Conservation (phyloP, 139 green algal genomes). For the Asterochloris sp. region DNA sequence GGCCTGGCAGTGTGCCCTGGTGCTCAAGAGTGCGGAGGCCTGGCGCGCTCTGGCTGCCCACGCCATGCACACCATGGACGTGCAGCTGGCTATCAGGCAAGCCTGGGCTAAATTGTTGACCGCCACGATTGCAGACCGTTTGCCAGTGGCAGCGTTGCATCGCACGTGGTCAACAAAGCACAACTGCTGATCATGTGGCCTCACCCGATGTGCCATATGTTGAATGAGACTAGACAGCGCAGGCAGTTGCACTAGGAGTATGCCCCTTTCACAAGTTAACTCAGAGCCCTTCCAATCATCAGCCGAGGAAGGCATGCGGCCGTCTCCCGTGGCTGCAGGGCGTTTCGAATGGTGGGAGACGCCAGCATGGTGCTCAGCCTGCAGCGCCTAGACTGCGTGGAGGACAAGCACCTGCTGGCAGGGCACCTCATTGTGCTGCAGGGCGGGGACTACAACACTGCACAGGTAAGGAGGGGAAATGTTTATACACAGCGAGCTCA, state of each 20-base stretch:
- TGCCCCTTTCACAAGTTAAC: no score
- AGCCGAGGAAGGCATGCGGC: no score
- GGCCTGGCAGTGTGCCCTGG: slow-evolving; percentile 44
- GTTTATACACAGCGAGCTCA: no score
- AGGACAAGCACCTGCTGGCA: slow-evolving; percentile 72
- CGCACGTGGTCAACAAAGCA: no score
- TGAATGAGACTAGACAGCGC: no score
- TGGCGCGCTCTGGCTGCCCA: slow-evolving; percentile 51
- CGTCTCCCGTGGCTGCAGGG: slow-evolving; percentile 1
- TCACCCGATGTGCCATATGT: no score
- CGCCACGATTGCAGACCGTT: no score
- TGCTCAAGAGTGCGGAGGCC: slow-evolving; percentile 37
- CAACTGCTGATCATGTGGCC: no score
- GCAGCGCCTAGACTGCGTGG: slow-evolving; percentile 45
- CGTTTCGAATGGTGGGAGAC: slow-evolving; percentile 53
- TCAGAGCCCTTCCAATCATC: no score
- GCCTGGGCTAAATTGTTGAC: no score
- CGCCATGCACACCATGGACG: slow-evolving; percentile 47
- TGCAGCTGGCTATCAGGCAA: slow-evolving; percentile 48
- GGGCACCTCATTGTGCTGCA: slow-evolving; percentile 63
- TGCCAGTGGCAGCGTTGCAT: no score
- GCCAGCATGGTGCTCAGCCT: slow-evolving; percentile 63
- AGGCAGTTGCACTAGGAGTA: no score
- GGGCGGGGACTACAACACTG: slow-evolving; percentile 52
- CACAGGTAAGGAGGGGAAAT: slow-evolving; percentile 28